Percentiles rank a stretch among this genome's conserved stretches.
Evolutionary conservation across 768 basidiomycete species (phyloP).

Genomic region (Hebeloma cylindrosporum): DNA sequence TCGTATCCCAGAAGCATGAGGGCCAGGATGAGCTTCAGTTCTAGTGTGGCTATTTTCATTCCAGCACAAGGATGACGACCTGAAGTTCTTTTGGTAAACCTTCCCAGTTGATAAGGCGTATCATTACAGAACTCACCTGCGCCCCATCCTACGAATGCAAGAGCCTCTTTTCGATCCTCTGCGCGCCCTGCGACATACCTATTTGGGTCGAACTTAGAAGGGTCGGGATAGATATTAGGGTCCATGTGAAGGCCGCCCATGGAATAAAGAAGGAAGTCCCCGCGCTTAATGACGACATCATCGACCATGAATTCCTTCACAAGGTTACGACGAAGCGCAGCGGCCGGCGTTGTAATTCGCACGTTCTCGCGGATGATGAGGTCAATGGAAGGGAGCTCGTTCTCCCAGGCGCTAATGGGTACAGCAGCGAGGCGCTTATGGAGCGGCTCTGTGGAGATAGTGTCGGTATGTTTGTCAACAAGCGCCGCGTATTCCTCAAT

Average conservation of each 20-base stretch:
- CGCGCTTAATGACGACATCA: slow-evolving; percentile 23
- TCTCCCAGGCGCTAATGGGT: slow-evolving; percentile 37
- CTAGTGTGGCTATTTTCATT: slow-evolving; percentile 36
- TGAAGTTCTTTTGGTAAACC: slow-evolving; percentile 4
- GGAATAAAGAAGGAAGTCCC: slow-evolving; percentile 34
- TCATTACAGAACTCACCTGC: slow-evolving; percentile 25
- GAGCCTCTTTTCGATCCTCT: slow-evolving; percentile 31
- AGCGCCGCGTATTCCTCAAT: slow-evolving; percentile 27
- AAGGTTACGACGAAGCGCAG: slow-evolving; percentile 35
- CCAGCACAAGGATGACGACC: slow-evolving; percentile 39
- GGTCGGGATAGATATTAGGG: slow-evolving; percentile 32
- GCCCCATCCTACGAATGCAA: slow-evolving; percentile 37
- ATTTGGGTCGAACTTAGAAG: slow-evolving; percentile 33
- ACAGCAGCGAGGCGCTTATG: slow-evolving; percentile 32
- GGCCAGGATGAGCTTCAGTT: slow-evolving; percentile 34
- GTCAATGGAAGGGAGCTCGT: slow-evolving; percentile 35
- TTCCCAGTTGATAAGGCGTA: no score
- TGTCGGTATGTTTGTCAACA: slow-evolving; percentile 24
- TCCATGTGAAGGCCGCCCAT: slow-evolving; percentile 33
- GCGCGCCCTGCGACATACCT: slow-evolving; percentile 28
- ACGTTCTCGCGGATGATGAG: slow-evolving; percentile 37
- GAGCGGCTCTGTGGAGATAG: slow-evolving; percentile 24
- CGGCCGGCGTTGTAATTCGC: slow-evolving; percentile 26
- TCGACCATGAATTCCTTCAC: slow-evolving; percentile 25
- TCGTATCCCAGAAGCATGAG: slow-evolving; percentile 32